Conservation (phyloP, 768 basidiomycete genomes). For the Paxillus rubicundulus region DNA sequence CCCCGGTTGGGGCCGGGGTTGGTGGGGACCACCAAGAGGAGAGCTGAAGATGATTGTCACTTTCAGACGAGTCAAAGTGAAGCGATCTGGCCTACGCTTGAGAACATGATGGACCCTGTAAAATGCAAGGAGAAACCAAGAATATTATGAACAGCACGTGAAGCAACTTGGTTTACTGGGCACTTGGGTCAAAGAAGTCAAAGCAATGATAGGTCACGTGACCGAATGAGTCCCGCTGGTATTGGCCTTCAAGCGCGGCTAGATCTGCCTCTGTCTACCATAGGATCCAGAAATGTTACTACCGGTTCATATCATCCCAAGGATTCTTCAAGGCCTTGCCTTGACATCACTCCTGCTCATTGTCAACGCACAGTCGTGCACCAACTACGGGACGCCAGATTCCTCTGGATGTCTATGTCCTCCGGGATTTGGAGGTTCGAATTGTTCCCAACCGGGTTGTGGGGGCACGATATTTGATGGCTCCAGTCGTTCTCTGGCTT, state of each 20-base stretch:
- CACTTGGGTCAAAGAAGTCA: too few species aligned
- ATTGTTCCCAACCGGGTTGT: slow-evolving; percentile 69
- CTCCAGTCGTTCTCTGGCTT: slow-evolving; percentile 49
- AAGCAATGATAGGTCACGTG: too few species aligned
- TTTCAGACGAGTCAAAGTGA: neutral
- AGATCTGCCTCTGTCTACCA: neutral
- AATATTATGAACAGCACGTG: neutral
- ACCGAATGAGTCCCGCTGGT: too few species aligned
- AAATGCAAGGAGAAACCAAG: neutral
- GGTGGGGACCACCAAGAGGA: slow-evolving; percentile 55
- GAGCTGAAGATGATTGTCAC: slow-evolving; percentile 34
- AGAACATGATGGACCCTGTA: slow-evolving; percentile 37
- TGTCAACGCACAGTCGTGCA: slow-evolving; percentile 26
- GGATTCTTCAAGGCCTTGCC: slow-evolving; percentile 7
- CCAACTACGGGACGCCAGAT: slow-evolving; percentile 23
- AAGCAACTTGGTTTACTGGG: too few species aligned
- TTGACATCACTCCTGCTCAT: slow-evolving; percentile 10
- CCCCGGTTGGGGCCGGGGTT: slow-evolving; percentile 28
- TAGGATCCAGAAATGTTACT: slow-evolving; percentile 7
- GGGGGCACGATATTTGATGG: slow-evolving; percentile 83
- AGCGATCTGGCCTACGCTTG: slow-evolving; percentile 30
- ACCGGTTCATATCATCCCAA: neutral
- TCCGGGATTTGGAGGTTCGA: slow-evolving; percentile 72
- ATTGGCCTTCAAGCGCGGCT: too few species aligned
- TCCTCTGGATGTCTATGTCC: slow-evolving; percentile 64